Conservation (phyloP, 768 basidiomycete genomes). For the Collybiopsis luxurians region DNA sequence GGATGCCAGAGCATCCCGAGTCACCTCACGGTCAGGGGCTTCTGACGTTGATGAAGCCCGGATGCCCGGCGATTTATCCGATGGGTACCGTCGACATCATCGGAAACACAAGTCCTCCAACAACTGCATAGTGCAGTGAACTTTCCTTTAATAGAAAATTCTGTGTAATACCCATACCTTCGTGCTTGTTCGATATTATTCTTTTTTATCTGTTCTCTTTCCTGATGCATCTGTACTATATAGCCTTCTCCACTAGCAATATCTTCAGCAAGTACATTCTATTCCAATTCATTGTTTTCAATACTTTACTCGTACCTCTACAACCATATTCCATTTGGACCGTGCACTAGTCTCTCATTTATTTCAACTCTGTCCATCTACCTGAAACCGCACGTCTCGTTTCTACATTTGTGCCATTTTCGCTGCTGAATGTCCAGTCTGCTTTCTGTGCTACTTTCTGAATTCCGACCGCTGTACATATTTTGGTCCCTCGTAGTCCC, state of each 20-base stretch:
- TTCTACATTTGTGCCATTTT: too few relatives aligned
- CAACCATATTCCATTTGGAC: too few relatives aligned
- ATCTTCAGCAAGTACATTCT: background rate
- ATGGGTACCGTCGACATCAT: slow-evolving; percentile 30
- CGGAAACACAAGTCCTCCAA: slow-evolving; percentile 41
- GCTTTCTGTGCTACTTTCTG: too few relatives aligned
- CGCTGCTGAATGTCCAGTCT: too few relatives aligned
- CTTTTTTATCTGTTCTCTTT: slow-evolving; percentile 5
- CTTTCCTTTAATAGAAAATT: background rate
- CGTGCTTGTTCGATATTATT: slow-evolving; percentile 4
- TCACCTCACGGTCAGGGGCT: slow-evolving; percentile 30
- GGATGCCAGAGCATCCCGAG: slow-evolving; percentile 27
- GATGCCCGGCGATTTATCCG: slow-evolving; percentile 35
- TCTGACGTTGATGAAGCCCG: slow-evolving; percentile 24
- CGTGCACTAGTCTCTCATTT: too few relatives aligned
- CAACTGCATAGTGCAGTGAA: slow-evolving; percentile 51
- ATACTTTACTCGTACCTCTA: slow-evolving; percentile 3
- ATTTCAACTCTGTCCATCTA: too few relatives aligned
- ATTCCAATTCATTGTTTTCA: background rate
- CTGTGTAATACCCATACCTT: slow-evolving; percentile 15
- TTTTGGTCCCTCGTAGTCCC: too few relatives aligned
- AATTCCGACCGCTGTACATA: too few relatives aligned
- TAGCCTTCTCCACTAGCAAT: slow-evolving; percentile 4
- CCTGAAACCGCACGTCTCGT: too few relatives aligned
- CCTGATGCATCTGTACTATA: slow-evolving; percentile 20